Conservation (phyloP, 768 basidiomycete genomes). For the Lyophyllum semitale region DNA sequence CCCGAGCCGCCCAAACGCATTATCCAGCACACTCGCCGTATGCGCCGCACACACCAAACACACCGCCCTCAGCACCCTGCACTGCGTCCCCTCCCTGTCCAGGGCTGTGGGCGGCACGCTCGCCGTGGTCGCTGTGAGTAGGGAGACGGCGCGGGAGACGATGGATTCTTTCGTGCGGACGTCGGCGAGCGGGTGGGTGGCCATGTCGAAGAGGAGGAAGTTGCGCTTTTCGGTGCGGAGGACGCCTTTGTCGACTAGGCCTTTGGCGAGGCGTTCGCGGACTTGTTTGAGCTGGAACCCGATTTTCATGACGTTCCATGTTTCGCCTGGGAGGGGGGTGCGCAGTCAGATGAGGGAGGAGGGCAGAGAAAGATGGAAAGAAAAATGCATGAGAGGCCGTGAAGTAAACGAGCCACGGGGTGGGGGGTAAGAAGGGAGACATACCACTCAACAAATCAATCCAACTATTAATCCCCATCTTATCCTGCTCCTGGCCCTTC, state of each 20-base stretch:
- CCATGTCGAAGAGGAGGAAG: constrained; percentile 99
- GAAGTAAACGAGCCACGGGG: background rate
- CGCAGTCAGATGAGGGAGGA: background rate
- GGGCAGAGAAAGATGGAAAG: background rate
- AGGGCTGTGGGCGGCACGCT: constrained; percentile 77
- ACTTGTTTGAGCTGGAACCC: constrained; percentile 99
- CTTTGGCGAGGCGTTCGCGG: constrained; percentile 94
- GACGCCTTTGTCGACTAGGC: constrained; percentile 97
- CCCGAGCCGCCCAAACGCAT: constrained; percentile 83
- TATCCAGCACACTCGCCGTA: constrained; percentile 93
- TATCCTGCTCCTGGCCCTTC: constrained; percentile 75
- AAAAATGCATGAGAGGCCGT: background rate
- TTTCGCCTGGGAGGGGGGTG: constrained; percentile 75
- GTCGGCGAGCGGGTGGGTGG: constrained; percentile 96
- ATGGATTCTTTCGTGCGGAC: constrained; percentile 87
- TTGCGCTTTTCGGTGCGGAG: constrained; percentile 99
- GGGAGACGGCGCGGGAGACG: constrained; percentile 69
- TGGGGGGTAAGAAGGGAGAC: constrained; percentile 27
- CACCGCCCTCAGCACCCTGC: constrained; percentile 77
- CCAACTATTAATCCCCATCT: constrained; percentile 87
- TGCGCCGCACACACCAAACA: constrained; percentile 90
- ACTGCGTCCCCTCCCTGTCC: constrained; percentile 77
- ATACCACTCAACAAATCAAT: constrained; percentile 91
- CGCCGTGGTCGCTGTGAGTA: constrained; percentile 83
- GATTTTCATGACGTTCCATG: constrained; percentile 99